Base-by-base conservation (phyloP, 805 yeast genomes). In the Barnettozyma sucrosica region DNA sequence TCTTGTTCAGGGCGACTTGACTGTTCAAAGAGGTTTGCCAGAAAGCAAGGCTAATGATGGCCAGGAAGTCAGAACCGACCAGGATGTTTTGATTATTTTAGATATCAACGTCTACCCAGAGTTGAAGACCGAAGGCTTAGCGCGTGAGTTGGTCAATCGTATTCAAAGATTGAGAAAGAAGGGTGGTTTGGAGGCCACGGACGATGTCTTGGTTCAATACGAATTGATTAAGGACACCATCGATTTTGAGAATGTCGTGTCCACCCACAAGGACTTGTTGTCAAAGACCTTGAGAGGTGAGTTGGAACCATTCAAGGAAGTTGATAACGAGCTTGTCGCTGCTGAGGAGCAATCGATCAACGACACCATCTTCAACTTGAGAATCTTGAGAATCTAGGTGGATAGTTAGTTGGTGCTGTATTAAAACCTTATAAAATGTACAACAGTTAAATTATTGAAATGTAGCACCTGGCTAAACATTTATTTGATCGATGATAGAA, bases 91-190 rank as follows among this genome's bases (percentile, higher is more conserved):
- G 66, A 77, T 92, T 63, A 85, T 93, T 54, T 74, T 93, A 67
- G 99, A 93, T 63, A 85, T 88, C 55, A 87, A 85, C 57, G 70
- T 89, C 47, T 85, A 93, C 64, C 88, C 89, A 37, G 96, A 90
- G 58, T 76, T 92, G 67, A 83, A 84, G 71, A 82, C 87, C 43
- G 98, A 93, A 73, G 98, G 98, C 67, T 75, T 87, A 59, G 96
- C 97, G 7, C 88, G 99, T 75, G 98, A 93, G 69, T 77, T 93
- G 64, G 80, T 93, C 63, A 93, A 93, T 79, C 89, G 99, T 71
- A 89, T 93, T 57, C 99, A 93, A 77, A 85, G 96, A 68, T 80
- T 90, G 65, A 85, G 99, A 72, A 93, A 93, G 84, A 89, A 90
- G 78, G 89, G 87, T 54, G 96, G 96, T 30, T 76, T 93, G 63